A percentile compares a stretch with the other conserved stretches of the same genome.
phyloP scores from a whole-genome alignment of 768 basidiomycete species.

The Zangia roseola region DNA sequence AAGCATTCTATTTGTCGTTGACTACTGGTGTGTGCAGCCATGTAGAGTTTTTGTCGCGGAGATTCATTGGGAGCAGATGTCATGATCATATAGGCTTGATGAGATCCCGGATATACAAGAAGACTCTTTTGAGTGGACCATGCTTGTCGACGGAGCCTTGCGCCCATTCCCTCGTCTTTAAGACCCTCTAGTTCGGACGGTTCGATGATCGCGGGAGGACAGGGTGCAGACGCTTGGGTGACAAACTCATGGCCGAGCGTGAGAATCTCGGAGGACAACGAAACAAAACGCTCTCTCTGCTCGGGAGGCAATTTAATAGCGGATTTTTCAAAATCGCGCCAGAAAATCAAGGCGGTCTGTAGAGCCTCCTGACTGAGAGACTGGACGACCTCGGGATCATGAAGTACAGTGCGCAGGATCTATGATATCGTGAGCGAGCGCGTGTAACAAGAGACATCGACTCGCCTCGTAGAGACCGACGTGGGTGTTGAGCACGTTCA shows the following conservation, averaged over 20 bases:
- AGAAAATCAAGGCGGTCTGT: constrained; percentile 89
- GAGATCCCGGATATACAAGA: constrained; percentile 78
- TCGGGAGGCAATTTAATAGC: constrained; percentile 84
- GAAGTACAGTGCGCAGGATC: constrained; percentile 71
- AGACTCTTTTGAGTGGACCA: constrained; percentile 74
- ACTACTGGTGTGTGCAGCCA: constrained; percentile 77
- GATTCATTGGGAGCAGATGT: constrained; percentile 84
- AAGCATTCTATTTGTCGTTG: constrained; percentile 72
- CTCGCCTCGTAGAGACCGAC: constrained; percentile 85
- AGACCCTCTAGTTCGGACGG: constrained; percentile 69
- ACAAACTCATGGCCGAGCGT: constrained; percentile 86
- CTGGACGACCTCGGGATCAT: constrained; percentile 62
- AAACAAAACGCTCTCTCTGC: constrained; percentile 80
- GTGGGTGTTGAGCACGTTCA: constrained; percentile 96
- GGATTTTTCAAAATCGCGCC: constrained; percentile 96
- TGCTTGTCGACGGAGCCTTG: constrained; percentile 70
- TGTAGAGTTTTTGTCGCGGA: constrained; percentile 77
- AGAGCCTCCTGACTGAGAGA: constrained; percentile 73
- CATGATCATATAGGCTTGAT: constrained; percentile 93
- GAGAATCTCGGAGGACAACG: constrained; percentile 86
- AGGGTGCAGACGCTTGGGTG: constrained; percentile 58
- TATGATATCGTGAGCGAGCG: constrained; percentile 33
- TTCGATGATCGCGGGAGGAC: constrained; percentile 66
- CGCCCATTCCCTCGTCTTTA: constrained; percentile 76
- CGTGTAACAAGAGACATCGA: constrained; percentile 14